These are phyloP conservation scores for Macaranga tanarius DNA, from an alignment of 441 rosid genomes.

Conservation along the genomic window DNA sequence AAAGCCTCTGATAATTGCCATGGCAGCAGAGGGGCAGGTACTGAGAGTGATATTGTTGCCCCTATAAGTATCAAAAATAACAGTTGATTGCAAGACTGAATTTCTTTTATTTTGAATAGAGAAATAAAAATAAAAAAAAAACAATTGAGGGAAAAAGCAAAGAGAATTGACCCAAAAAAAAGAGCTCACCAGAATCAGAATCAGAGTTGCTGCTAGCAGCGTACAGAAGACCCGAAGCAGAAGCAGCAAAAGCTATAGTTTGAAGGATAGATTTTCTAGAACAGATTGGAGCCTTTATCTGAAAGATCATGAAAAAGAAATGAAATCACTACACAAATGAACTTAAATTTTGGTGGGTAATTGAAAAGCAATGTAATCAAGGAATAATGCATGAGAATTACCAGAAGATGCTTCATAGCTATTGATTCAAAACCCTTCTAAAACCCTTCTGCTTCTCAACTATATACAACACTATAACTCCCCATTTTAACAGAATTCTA, in stretches of 20 bases:
- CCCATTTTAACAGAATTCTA: too few species aligned
- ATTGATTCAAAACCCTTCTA: not conserved
- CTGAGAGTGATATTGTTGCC: conserved; percentile 35
- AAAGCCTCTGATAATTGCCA: conserved; percentile 23
- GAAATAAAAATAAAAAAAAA: not conserved
- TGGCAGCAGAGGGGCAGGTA: conserved; percentile 35
- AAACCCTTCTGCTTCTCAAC: not conserved
- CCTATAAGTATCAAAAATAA: too few species aligned
- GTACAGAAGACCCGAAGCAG: conserved; percentile 44
- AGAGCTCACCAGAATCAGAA: conserved; percentile 37
- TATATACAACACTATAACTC: too few species aligned
- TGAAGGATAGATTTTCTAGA: conserved; percentile 34
- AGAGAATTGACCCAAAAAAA: not conserved
- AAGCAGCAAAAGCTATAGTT: conserved; percentile 40
- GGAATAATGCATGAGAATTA: not conserved
- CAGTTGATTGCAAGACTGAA: too few species aligned
- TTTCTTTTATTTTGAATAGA: not conserved
- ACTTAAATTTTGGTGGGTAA: not conserved
- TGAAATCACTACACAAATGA: too few species aligned
- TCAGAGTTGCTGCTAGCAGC: conserved; percentile 26
- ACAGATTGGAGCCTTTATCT: conserved; percentile 42
- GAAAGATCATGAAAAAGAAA: not conserved
- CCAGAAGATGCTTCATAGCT: not conserved
- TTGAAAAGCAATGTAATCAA: not conserved
- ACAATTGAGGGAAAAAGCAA: not conserved